These are phyloP conservation scores for Ambrosia hybrid DNA, from an alignment of 140 eudicot species.

Conservation along the genomic window DNA sequence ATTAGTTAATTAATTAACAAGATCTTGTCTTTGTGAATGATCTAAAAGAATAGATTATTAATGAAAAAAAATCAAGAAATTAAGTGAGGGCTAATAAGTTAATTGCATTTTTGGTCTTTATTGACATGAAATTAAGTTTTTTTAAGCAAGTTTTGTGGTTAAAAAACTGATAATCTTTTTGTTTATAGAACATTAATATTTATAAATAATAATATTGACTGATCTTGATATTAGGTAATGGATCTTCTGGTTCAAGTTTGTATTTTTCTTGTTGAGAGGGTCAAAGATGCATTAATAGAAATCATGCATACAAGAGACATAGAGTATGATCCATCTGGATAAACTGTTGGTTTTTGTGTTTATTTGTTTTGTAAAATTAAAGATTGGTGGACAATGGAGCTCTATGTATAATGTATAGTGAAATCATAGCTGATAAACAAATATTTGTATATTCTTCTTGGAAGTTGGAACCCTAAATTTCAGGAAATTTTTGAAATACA, in stretches of 20 bases:
- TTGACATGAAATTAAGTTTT: neutral
- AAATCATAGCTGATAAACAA: constrained; percentile 22
- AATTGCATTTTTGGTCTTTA: neutral
- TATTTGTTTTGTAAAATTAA: constrained; percentile 1
- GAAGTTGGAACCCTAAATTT: constrained; percentile 32
- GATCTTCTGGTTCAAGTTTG: constrained; percentile 6
- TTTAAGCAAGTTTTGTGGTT: constrained; percentile 8
- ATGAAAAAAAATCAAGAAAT: neutral
- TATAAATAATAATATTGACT: constrained; percentile 3
- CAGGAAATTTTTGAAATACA: constrained; percentile 27
- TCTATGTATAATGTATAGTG: constrained; percentile 20
- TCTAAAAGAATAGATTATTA: too few species aligned
- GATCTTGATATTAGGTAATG: neutral
- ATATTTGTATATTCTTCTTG: constrained; percentile 11
- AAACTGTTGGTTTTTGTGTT: constrained; percentile 4
- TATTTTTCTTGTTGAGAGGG: neutral
- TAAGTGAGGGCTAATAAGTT: neutral
- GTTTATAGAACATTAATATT: neutral
- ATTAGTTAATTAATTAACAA: too few species aligned
- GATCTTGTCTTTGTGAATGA: constrained; percentile 30
- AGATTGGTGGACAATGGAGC: constrained; percentile 35
- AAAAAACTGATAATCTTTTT: neutral
- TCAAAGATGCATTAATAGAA: neutral
- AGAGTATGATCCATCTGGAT: neutral
- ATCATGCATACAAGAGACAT: neutral